Percentiles rank a stretch among this genome's conserved stretches.
phyloP scores from a whole-genome alignment of 1,284 basidiomycete genomes.

The Ganoderma lingzhi region DNA sequence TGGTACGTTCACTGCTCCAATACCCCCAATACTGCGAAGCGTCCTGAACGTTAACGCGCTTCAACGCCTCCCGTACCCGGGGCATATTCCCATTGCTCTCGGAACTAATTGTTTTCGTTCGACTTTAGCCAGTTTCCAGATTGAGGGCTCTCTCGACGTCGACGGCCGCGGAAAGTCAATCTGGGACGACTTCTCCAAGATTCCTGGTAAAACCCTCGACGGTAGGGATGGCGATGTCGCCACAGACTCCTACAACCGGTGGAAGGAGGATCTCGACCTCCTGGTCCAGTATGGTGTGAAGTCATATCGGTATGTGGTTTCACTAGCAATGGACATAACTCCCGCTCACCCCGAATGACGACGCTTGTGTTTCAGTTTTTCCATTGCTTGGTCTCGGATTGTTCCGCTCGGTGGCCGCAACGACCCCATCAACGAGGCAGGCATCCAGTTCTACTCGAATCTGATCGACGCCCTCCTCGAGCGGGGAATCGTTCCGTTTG shows the following conservation, averaged over 20 bases:
- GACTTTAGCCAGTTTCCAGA: constrained; percentile 65
- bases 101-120: constrained; percentile 15
- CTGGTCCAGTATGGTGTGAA: constrained; percentile 53
- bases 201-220: constrained; percentile 72
- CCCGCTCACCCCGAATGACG: background rate
- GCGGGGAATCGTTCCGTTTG: constrained; percentile 71
- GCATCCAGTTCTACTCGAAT: constrained; percentile 73
- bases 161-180: constrained; percentile 72
- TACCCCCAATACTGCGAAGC: background rate
- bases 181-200: constrained; percentile 78
- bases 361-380: constrained; percentile 51
- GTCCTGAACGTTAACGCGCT: background rate
- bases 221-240: constrained; percentile 73
- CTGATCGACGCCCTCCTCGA: constrained; percentile 73
- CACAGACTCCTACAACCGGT: constrained; percentile 74
- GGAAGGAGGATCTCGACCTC: constrained; percentile 74
- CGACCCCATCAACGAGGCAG: constrained; percentile 74
- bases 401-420: constrained; percentile 74
- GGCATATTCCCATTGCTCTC: constrained; percentile 14
- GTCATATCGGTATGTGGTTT: constrained; percentile 40
- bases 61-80: background rate
- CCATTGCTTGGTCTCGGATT: constrained; percentile 78
- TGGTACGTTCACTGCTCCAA: constrained; percentile 46
- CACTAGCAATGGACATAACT: background rate
- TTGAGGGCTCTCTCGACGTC: constrained; percentile 67